Evolutionary conservation across 2,329 filamentous ascomycete species (phyloP).

Genomic region (Aspergillus arachidicola): DNA sequence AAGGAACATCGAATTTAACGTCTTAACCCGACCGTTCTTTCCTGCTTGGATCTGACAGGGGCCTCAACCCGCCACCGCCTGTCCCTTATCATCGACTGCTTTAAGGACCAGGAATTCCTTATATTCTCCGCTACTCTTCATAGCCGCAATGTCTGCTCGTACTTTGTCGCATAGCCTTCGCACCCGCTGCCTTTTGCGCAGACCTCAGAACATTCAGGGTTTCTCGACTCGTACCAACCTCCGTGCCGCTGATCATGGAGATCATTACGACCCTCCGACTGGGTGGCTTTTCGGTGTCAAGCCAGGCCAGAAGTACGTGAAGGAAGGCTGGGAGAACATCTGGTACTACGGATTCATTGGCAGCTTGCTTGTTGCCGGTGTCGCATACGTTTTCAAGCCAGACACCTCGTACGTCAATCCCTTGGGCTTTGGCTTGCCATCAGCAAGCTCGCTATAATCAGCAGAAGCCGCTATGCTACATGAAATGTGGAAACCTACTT

Average conservation of each 20-base stretch:
- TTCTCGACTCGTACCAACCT: constrained; percentile 46
- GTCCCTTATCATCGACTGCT: constrained; percentile 14
- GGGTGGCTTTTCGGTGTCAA: constrained; percentile 95
- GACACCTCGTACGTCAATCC: constrained; percentile 85
- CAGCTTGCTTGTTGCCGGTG: constrained; percentile 69
- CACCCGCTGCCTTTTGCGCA: constrained; percentile 41
- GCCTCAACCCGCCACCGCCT: constrained; percentile 23
- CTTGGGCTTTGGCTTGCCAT: constrained; percentile 5
- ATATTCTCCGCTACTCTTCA: constrained; percentile 15
- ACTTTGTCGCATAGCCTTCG: constrained; percentile 42
- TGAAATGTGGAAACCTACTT: neutral
- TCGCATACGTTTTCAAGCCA: constrained; percentile 94
- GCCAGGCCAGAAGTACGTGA: constrained; percentile 92
- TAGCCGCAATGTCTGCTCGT: constrained; percentile 42
- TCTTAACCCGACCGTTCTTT: constrained; percentile 14
- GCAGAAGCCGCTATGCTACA: neutral
- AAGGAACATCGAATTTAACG: constrained; percentile 10
- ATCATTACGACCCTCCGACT: constrained; percentile 83
- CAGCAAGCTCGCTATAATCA: neutral
- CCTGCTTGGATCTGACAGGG: constrained; percentile 20
- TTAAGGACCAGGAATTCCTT: constrained; percentile 12
- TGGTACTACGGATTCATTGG: constrained; percentile 86
- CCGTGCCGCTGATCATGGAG: constrained; percentile 60
- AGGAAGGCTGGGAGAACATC: constrained; percentile 92
- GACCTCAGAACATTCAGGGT: constrained; percentile 38